Percentiles rank a stretch among this genome's conserved stretches.
These are phyloP conservation scores for Cadophora luteo-olivacea DNA, from an alignment of 2,329 filamentous ascomycete genomes.

Conservation along the genomic window DNA sequence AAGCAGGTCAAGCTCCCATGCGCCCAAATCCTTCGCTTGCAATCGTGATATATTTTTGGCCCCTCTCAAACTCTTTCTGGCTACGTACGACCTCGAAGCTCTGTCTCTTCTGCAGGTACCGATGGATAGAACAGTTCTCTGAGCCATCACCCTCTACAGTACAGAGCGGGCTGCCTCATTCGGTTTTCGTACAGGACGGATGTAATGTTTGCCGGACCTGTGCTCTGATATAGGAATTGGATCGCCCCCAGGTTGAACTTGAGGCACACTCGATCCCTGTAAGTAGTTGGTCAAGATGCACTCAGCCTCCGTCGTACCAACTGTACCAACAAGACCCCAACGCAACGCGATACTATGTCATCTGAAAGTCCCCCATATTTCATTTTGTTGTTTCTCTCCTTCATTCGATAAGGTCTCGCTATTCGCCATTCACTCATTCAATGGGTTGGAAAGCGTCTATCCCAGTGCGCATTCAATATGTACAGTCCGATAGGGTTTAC, in stretches of 20 bases:
- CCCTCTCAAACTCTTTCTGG: neutral
- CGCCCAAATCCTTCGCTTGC: slow-evolving; percentile 8
- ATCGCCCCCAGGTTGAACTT: neutral
- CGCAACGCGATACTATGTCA: slow-evolving; percentile 17
- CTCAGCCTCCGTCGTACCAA: slow-evolving; percentile 25
- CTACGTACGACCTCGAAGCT: neutral
- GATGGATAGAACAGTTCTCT: neutral
- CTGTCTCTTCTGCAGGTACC: slow-evolving; percentile 9
- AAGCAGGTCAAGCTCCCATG: slow-evolving; percentile 5
- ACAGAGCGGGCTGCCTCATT: neutral
- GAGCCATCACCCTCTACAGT: neutral
- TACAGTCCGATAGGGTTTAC: slow-evolving; percentile 26
- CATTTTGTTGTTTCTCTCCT: slow-evolving; percentile 22
- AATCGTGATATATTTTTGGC: slow-evolving; percentile 24
- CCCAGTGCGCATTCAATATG: slow-evolving; percentile 33
- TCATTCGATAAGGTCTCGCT: slow-evolving; percentile 20
- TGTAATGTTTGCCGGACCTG: neutral
- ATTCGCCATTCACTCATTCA: slow-evolving; percentile 16
- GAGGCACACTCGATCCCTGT: slow-evolving; percentile 15
- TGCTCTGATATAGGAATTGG: slow-evolving; percentile 5
- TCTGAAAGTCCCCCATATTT: slow-evolving; percentile 12
- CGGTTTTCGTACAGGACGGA: neutral
- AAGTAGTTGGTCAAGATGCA: slow-evolving; percentile 22
- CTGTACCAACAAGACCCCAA: slow-evolving; percentile 13
- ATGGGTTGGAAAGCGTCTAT: slow-evolving; percentile 17